Evolutionary conservation across 2,329 filamentous ascomycete species (phyloP).

Genomic region (Tolypocladium cylindrosporum): DNA sequence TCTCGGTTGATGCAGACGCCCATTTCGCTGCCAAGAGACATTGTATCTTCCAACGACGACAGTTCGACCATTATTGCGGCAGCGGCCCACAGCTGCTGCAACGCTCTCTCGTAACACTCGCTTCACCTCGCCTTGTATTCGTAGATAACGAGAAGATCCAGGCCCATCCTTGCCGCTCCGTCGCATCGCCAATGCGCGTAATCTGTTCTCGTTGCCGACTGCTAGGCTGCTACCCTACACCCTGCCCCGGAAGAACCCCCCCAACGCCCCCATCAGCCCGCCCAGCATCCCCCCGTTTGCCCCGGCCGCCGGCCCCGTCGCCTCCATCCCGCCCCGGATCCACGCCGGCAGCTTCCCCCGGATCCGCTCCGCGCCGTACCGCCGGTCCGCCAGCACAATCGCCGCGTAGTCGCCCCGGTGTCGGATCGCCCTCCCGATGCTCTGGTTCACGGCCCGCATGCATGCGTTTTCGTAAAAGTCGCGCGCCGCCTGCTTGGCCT

Average conservation of each 20-base stretch:
- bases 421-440: slow-evolving; percentile 83
- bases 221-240: not conserved
- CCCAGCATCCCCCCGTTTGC: slow-evolving; percentile 28
- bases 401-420: slow-evolving; percentile 83
- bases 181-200: not conserved
- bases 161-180: not conserved
- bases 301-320: slow-evolving; percentile 24
- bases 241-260: slow-evolving; percentile 46
- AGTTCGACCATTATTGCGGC: no score
- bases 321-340: slow-evolving; percentile 63
- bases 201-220: no score
- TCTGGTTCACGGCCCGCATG: slow-evolving; percentile 96
- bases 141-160: no score
- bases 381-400: slow-evolving; percentile 73
- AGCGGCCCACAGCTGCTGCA: not conserved
- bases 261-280: slow-evolving; percentile 47
- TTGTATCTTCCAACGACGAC: no score
- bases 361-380: slow-evolving; percentile 68
- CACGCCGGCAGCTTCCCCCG: slow-evolving; percentile 74
- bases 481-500: slow-evolving; percentile 48
- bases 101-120: not conserved
- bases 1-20: no score
- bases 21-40: no score
- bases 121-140: not conserved
- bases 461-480: slow-evolving; percentile 92